Percentiles rank a stretch among this genome's conserved stretches.
phyloP scores from a whole-genome alignment of 2,329 filamentous ascomycete species.

The Colletotrichum higginsianum region DNA sequence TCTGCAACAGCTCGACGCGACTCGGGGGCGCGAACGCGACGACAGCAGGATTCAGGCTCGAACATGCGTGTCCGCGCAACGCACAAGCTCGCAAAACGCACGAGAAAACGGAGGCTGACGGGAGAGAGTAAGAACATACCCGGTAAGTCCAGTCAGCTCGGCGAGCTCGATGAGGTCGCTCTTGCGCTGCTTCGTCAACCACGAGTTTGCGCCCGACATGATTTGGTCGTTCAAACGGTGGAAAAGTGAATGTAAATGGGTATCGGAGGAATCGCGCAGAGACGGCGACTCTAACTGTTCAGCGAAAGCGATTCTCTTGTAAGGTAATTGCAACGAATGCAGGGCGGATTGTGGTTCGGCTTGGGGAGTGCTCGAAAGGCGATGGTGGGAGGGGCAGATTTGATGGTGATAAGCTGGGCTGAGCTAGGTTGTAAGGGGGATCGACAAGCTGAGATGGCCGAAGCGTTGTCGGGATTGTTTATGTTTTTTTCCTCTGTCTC shows the following conservation, averaged over 20 bases:
- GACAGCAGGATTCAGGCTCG: neutral
- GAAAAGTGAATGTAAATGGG: slow-evolving; percentile 17
- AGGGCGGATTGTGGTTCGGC: slow-evolving; percentile 22
- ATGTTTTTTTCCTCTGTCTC: slow-evolving; percentile 49
- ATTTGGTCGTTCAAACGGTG: slow-evolving; percentile 38
- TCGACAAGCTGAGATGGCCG: slow-evolving; percentile 36
- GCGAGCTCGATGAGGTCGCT: slow-evolving; percentile 83
- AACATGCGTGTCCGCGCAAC: slow-evolving; percentile 3
- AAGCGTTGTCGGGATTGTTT: slow-evolving; percentile 49
- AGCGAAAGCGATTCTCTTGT: slow-evolving; percentile 1
- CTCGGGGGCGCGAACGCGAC: slow-evolving; percentile 31
- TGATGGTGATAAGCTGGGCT: slow-evolving; percentile 39
- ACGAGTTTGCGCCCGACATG: slow-evolving; percentile 78
- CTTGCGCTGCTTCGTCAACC: slow-evolving; percentile 88
- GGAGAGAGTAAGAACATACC: slow-evolving; percentile 69
- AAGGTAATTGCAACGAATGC: slow-evolving; percentile 14
- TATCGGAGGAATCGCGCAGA: slow-evolving; percentile 38
- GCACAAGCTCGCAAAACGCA: neutral
- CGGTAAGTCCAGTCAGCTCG: slow-evolving; percentile 76
- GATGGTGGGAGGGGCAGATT: slow-evolving; percentile 37
- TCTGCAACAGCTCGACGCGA: slow-evolving; percentile 38
- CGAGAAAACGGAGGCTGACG: neutral
- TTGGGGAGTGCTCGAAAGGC: slow-evolving; percentile 9
- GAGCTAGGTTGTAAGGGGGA: slow-evolving; percentile 21
- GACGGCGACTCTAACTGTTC: slow-evolving; percentile 24